Conservation (phyloP, 805 yeast species). For the Vanderwaltozyma yarrowii region DNA sequence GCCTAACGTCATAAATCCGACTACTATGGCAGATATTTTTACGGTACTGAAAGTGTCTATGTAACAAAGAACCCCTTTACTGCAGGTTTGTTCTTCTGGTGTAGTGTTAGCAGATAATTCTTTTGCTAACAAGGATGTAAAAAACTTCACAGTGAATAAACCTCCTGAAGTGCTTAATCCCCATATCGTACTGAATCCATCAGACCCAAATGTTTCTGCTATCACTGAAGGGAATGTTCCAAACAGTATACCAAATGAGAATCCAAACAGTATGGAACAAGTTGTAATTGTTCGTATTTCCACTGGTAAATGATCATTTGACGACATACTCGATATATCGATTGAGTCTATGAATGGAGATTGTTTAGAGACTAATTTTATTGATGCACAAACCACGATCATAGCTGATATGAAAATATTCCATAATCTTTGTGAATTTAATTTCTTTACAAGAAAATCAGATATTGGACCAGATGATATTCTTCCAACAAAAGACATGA, state of each 20-base stretch:
- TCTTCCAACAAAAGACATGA: slow-evolving; percentile 58
- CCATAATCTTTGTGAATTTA: slow-evolving; percentile 56
- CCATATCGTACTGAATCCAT: slow-evolving; percentile 65
- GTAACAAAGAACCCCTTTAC: slow-evolving; percentile 40
- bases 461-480: slow-evolving; percentile 54
- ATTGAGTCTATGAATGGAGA: background rate
- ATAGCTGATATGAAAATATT: slow-evolving; percentile 38
- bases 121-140: slow-evolving; percentile 47
- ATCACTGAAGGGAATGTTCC: slow-evolving; percentile 72
- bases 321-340: background rate
- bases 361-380: slow-evolving; percentile 19
- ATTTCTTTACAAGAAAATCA: slow-evolving; percentile 44
- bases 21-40: background rate
- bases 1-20: background rate
- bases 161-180: slow-evolving; percentile 69
- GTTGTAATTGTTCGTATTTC: slow-evolving; percentile 29
- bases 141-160: slow-evolving; percentile 39
- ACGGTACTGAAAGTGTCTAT: slow-evolving; percentile 28
- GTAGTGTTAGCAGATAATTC: slow-evolving; percentile 39
- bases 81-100: slow-evolving; percentile 34
- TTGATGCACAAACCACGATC: slow-evolving; percentile 26
- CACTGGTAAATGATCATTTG: too few relatives aligned
- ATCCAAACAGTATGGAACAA: slow-evolving; percentile 49
- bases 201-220: slow-evolving; percentile 63
- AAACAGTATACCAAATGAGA: slow-evolving; percentile 58